Evolutionary conservation across 768 basidiomycete species (phyloP).

Genomic region (Russula earlei): DNA sequence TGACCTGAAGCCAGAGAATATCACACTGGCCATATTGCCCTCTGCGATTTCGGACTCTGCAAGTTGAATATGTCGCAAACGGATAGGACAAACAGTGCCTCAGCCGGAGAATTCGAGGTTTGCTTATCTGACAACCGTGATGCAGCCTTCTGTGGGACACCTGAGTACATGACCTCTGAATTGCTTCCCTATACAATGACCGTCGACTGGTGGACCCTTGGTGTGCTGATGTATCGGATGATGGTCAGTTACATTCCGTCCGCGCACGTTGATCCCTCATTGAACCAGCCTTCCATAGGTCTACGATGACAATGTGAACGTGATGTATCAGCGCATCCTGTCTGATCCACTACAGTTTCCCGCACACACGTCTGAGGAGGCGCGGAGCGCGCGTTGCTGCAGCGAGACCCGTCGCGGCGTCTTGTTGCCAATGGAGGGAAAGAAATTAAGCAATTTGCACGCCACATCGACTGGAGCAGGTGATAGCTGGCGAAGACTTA

Average conservation of each 20-base stretch:
- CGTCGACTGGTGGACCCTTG: constrained; percentile 99
- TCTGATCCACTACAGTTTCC: constrained; percentile 90
- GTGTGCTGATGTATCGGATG: constrained; percentile 95
- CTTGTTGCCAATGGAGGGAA: constrained; percentile 91
- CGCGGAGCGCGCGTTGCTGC: constrained; percentile 81
- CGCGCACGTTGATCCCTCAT: constrained; percentile 9
- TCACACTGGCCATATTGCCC: constrained; percentile 97
- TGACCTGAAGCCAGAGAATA: constrained; percentile 97
- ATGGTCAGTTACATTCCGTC: constrained; percentile 43
- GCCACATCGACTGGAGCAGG: constrained; percentile 87
- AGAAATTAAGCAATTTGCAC: constrained; percentile 90
- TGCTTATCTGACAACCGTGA: constrained; percentile 11
- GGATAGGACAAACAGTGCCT: constrained; percentile 91
- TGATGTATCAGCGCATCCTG: constrained; percentile 94
- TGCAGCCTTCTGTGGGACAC: constrained; percentile 81
- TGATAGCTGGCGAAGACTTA: constrained; percentile 26
- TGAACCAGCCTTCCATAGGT: constrained; percentile 95
- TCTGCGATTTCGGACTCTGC: constrained; percentile 95
- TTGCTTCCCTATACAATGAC: constrained; percentile 95
- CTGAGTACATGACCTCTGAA: constrained; percentile 97
- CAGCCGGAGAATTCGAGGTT: not conserved
- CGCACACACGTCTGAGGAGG: constrained; percentile 78
- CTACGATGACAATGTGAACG: constrained; percentile 98
- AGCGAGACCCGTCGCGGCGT: constrained; percentile 77
- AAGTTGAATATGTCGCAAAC: constrained; percentile 96